These are phyloP conservation scores for Pythium coloratum DNA, from an alignment of 352 stramenopile genomes.

Conservation along the genomic window DNA sequence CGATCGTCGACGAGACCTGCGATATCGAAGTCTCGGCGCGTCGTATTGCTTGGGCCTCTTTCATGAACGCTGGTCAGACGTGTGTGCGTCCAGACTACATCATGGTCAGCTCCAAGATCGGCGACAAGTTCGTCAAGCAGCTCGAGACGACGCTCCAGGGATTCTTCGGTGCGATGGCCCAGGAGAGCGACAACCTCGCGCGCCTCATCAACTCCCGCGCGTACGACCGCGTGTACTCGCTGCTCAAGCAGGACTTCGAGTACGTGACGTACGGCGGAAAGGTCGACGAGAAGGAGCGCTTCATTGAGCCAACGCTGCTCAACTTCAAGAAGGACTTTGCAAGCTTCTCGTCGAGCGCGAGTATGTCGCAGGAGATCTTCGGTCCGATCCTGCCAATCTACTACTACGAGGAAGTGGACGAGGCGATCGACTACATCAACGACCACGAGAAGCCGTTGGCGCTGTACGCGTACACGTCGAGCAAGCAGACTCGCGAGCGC, in stretches of 20 bases:
- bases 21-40: constrained; percentile 55
- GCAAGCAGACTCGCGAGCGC: constrained; percentile 42
- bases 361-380: constrained; percentile 95
- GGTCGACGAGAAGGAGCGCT: constrained; percentile 68
- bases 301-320: constrained; percentile 88
- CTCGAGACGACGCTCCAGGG: constrained; percentile 38
- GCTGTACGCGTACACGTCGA: constrained; percentile 22
- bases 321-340: constrained; percentile 73
- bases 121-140: constrained; percentile 48
- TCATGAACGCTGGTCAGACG: constrained; percentile 92
- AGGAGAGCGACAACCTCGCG: constrained; percentile 50
- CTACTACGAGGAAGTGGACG: constrained; percentile 29
- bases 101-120: constrained; percentile 74
- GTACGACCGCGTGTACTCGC: constrained; percentile 43
- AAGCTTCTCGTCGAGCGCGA: constrained; percentile 50
- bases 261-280: constrained; percentile 59
- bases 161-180: constrained; percentile 62
- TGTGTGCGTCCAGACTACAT: constrained; percentile 95
- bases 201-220: constrained; percentile 67
- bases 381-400: constrained; percentile 87
- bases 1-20: constrained; percentile 77
- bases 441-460: constrained; percentile 52
- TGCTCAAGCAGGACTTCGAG: constrained; percentile 65
- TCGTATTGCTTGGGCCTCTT: constrained; percentile 86
- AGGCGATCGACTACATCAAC: constrained; percentile 25